Percentiles rank a stretch among this genome's conserved stretches.
These are phyloP conservation scores for Pestalotiopsis sp. DNA, from an alignment of 2,329 filamentous ascomycete species.

Conservation along the genomic window DNA sequence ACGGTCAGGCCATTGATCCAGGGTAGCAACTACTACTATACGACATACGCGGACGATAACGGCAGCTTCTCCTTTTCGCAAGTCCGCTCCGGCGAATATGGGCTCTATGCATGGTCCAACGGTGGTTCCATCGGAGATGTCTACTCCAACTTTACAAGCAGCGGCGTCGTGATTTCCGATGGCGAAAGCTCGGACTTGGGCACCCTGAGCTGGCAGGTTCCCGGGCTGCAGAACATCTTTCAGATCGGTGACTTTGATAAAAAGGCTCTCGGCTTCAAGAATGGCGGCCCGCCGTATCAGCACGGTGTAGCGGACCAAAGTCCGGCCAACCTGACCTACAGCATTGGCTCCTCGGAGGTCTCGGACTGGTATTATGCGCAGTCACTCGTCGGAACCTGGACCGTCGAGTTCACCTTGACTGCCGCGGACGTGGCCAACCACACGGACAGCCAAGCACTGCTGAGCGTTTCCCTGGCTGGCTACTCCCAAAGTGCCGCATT, in stretches of 20 bases:
- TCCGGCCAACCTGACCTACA: slow-evolving; percentile 49
- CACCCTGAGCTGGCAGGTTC: slow-evolving; percentile 41
- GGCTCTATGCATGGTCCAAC: slow-evolving; percentile 52
- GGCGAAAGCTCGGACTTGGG: slow-evolving; percentile 39
- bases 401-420: slow-evolving; percentile 32
- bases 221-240: slow-evolving; percentile 42
- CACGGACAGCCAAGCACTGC: slow-evolving; percentile 30
- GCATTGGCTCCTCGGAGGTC: slow-evolving; percentile 37
- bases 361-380: slow-evolving; percentile 54
- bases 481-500: slow-evolving; percentile 45
- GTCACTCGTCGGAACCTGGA: slow-evolving; percentile 39
- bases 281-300: slow-evolving; percentile 44
- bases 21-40: slow-evolving; percentile 53
- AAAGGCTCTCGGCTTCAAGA: slow-evolving; percentile 45
- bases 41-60: slow-evolving; percentile 42
- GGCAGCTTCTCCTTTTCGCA: slow-evolving; percentile 47
- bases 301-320: slow-evolving; percentile 47
- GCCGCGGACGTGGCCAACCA: not conserved
- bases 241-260: slow-evolving; percentile 52
- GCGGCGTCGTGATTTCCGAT: slow-evolving; percentile 39
- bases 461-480: slow-evolving; percentile 46
- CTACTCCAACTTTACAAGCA: slow-evolving; percentile 44
- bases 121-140: slow-evolving; percentile 47
- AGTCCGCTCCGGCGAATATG: slow-evolving; percentile 48
- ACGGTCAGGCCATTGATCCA: slow-evolving; percentile 48